phyloP scores from a whole-genome alignment of 306 rosid genomes.

The Carpinus viminea region DNA sequence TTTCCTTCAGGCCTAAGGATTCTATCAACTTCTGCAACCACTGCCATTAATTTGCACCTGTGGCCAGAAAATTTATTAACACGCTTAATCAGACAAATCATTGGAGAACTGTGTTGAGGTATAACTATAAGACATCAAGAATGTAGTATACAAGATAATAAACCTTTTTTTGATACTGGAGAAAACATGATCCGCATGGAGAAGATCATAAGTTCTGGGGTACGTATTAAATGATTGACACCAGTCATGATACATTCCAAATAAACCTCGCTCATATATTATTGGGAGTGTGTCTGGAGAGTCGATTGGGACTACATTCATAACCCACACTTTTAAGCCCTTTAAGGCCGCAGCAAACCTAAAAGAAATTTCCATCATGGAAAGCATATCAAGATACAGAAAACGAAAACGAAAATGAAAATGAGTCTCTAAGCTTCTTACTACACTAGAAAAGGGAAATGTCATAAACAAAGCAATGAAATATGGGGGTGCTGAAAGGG shows the following conservation, averaged over 20 bases:
- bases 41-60: constrained; percentile 71
- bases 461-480: not conserved
- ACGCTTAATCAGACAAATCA: constrained; percentile 11
- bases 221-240: constrained; percentile 82
- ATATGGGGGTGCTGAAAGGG: not conserved
- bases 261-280: constrained; percentile 78
- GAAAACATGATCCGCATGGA: constrained; percentile 76
- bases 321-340: constrained; percentile 66
- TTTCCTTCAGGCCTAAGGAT: constrained; percentile 83
- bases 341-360: constrained; percentile 86
- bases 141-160: constrained; percentile 7
- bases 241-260: constrained; percentile 87
- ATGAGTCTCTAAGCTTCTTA: not conserved
- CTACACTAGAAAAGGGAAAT: not conserved
- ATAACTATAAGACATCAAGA: not conserved
- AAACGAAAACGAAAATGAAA: not conserved
- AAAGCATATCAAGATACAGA: constrained; percentile 3
- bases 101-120: not conserved
- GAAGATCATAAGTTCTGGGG: constrained; percentile 81
- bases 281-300: constrained; percentile 71
- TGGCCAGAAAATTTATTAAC: constrained; percentile 16
- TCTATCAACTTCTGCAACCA: constrained; percentile 81
- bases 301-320: constrained; percentile 77
- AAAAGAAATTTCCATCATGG: constrained; percentile 1
- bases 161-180: constrained; percentile 59